Conservation (phyloP, 306 rosid genomes). For the Dryas drummondii region DNA sequence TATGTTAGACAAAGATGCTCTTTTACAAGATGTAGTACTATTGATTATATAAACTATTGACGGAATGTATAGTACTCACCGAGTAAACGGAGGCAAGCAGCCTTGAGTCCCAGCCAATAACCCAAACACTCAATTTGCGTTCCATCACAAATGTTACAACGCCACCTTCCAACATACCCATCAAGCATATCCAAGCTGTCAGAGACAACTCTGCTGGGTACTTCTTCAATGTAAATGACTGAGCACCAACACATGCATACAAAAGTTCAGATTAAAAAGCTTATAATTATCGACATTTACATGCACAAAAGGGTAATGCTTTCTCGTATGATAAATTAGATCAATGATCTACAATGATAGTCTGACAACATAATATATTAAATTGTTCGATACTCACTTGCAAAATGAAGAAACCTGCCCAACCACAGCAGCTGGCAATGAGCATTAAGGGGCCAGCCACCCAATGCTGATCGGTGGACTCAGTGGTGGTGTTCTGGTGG, state of each 20-base stretch:
- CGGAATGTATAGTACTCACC: constrained; percentile 40
- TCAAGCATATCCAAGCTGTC: constrained; percentile 81
- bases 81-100: constrained; percentile 92
- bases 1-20: no score
- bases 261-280: background rate
- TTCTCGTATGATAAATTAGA: no score
- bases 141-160: constrained; percentile 63
- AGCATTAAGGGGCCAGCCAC: constrained; percentile 64
- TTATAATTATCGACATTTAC: no score
- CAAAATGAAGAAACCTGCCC: constrained; percentile 92
- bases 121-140: constrained; percentile 74
- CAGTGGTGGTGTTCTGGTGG: constrained; percentile 26
- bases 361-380: background rate
- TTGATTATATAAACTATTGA: background rate
- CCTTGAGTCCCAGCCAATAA: constrained; percentile 91
- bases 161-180: constrained; percentile 79
- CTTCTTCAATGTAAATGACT: constrained; percentile 86
- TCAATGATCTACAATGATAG: background rate
- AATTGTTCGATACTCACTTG: constrained; percentile 48
- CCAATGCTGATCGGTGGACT: constrained; percentile 63
- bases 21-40: background rate
- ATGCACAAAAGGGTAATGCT: no score
- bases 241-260: background rate
- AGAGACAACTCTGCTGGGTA: constrained; percentile 93
- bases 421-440: constrained; percentile 63